Evolutionary conservation across 441 rosid genomes (phyloP).

Genomic region (Pelargonium myrrhifolium): DNA sequence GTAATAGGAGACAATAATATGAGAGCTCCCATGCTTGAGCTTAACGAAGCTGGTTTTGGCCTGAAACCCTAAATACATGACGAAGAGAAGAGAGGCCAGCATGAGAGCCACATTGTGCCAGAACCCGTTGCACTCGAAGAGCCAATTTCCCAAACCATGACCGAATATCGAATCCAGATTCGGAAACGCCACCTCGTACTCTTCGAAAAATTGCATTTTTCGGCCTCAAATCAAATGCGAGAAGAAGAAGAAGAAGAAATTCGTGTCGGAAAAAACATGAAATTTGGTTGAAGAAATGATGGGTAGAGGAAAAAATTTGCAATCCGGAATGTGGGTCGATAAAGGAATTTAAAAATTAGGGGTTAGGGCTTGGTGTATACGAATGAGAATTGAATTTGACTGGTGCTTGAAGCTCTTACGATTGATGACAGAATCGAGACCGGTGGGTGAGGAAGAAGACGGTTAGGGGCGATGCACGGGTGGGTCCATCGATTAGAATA

Average conservation of each 20-base stretch:
- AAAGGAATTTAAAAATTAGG: background rate
- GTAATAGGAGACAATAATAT: background rate
- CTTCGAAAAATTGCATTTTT: constrained; percentile 19
- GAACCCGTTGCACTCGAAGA: constrained; percentile 72
- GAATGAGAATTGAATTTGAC: background rate
- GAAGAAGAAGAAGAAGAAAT: constrained; percentile 13
- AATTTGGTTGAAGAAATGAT: background rate
- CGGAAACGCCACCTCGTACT: background rate
- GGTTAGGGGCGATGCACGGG: no score
- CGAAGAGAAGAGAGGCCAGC: constrained; percentile 48
- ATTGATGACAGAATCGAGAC: background rate
- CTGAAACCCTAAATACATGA: constrained; percentile 54
- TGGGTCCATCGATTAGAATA: no score
- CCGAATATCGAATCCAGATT: background rate
- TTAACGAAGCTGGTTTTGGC: constrained; percentile 30
- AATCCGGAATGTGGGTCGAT: background rate
- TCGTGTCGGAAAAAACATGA: background rate
- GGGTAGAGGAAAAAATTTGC: background rate
- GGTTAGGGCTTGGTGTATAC: background rate
- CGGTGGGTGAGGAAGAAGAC: background rate
- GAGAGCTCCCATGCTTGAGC: background rate
- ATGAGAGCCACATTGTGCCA: constrained; percentile 57
- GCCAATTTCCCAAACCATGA: constrained; percentile 35
- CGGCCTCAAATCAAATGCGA: background rate
- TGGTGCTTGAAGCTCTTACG: background rate